Evolutionary conservation across 768 basidiomycete genomes (phyloP).

Genomic region (Symmetrospora coprosmae): DNA sequence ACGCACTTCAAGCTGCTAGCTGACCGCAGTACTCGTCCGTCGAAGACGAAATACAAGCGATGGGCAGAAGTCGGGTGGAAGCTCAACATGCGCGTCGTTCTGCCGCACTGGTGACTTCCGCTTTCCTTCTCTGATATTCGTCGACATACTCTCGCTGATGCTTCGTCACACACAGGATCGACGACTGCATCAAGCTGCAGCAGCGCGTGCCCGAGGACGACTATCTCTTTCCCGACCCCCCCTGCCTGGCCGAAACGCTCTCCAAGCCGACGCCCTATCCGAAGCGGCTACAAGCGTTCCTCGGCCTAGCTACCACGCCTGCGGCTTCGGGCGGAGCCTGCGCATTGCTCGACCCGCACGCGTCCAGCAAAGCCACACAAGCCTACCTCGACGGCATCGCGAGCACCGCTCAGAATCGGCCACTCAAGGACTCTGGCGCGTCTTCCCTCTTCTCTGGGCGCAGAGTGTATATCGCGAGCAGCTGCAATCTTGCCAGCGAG

Average conservation of each 20-base stretch:
- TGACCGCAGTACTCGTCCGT: constrained; percentile 32
- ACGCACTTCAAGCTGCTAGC: background rate
- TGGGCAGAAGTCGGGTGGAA: constrained; percentile 39
- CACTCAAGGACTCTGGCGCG: background rate
- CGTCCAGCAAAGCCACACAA: background rate
- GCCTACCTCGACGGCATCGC: background rate
- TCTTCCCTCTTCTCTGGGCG: constrained; percentile 47
- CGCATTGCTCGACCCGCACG: too few relatives aligned
- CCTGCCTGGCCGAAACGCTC: constrained; percentile 39
- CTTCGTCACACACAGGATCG: constrained; percentile 39
- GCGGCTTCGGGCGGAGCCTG: too few relatives aligned
- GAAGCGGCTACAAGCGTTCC: background rate
- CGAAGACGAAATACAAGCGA: constrained; percentile 47
- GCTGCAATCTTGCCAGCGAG: constrained; percentile 45
- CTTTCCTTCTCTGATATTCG: background rate
- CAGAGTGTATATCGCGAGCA: constrained; percentile 50
- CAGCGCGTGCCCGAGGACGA: constrained; percentile 30
- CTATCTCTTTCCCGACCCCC: constrained; percentile 50
- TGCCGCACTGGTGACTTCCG: constrained; percentile 62
- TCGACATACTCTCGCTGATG: background rate
- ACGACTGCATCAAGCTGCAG: constrained; percentile 44
- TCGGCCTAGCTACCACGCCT: too few relatives aligned
- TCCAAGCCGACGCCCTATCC: background rate
- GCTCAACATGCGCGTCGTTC: constrained; percentile 50
- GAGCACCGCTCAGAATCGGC: background rate